These are phyloP conservation scores for Auricularia cornea DNA, from an alignment of 768 basidiomycete species.

Conservation along the genomic window DNA sequence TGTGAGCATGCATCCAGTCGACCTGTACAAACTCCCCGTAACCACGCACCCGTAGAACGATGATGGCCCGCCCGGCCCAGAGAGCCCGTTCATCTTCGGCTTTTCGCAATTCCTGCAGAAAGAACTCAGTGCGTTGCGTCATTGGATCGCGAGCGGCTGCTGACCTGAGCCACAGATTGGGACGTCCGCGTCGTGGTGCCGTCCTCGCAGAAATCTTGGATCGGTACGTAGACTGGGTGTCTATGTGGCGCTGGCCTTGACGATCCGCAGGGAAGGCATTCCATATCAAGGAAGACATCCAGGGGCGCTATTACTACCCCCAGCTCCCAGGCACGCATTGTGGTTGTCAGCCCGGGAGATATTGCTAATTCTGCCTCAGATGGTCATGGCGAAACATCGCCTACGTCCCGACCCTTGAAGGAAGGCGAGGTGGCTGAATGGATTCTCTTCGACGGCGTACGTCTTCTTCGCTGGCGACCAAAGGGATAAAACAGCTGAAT, in stretches of 20 bases:
- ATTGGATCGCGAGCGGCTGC: not conserved
- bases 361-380: conserved; percentile 27
- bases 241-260: not conserved
- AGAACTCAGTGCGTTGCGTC: conserved; percentile 43
- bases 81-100: conserved; percentile 70
- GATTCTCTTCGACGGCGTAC: conserved; percentile 81
- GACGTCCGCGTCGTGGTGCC: conserved; percentile 74
- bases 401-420: conserved; percentile 53
- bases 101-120: conserved; percentile 54
- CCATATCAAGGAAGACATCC: conserved; percentile 64
- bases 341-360: conserved; percentile 4
- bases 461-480: conserved; percentile 15
- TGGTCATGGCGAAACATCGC: conserved; percentile 59
- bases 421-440: conserved; percentile 81
- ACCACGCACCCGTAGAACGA: conserved; percentile 51
- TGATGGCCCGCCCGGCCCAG: conserved; percentile 67
- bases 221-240: conserved; percentile 40
- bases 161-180: conserved; percentile 42
- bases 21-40: no score
- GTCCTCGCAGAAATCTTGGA: conserved; percentile 81
- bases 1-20: not conserved
- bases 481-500: not conserved
- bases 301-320: conserved; percentile 73
- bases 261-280: conserved; percentile 58
- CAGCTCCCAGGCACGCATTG: conserved; percentile 46